Base-by-base conservation (phyloP, 331 rosid genomes). In the Malus hybrid region DNA sequence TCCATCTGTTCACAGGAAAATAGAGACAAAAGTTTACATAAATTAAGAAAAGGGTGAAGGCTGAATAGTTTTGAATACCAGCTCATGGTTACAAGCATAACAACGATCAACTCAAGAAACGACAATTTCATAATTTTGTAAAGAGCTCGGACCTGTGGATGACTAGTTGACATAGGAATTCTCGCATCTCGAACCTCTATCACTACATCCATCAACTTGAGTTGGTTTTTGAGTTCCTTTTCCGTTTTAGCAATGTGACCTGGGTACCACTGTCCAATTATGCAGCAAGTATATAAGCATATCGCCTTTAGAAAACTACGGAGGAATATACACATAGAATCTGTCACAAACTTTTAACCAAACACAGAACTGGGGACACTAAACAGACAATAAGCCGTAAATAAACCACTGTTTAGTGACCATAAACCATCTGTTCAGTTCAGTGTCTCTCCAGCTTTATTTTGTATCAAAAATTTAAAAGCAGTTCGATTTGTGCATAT, bases 181-280 rank as follows among this genome's bases (percentile, higher is more conserved):
- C 99, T 85, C 0, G 96, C 96, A 53, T 94, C 99, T 62, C 97
- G 89, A 48, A 94, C 93, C 83, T 94, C 99, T 29, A 94, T 90
- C 64, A 94, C 97, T 58, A 94, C 99, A 84, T 92, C 99, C 86
- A 94, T 94, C 86, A 90, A 84, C 87, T 84, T 91, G 77, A 94
- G 87, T 68, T 94, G 98, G 71, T 81, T 84, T 84, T 94, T 94
- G 19, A 94, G 89, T 72, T 94, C 97, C 79, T 91, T 91, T 71
- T 94, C 98, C 30, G 98, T 89, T 87, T 94, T 94, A 57, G 96
- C 97, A 81, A 94, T 94, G 82, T 94, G 99, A 71, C 99, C 99
- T 29, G 99, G 99, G 84, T 90, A 94, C 99, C 99, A 94, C 99
- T 90, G 86, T 71, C 76, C 82, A 89, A 73, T 73, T 69, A 13